Evolutionary conservation across 306 rosid genomes (phyloP), one percentile per base, ranked within the genome.

Genomic region (Cicer pinnatifidum): DNA sequence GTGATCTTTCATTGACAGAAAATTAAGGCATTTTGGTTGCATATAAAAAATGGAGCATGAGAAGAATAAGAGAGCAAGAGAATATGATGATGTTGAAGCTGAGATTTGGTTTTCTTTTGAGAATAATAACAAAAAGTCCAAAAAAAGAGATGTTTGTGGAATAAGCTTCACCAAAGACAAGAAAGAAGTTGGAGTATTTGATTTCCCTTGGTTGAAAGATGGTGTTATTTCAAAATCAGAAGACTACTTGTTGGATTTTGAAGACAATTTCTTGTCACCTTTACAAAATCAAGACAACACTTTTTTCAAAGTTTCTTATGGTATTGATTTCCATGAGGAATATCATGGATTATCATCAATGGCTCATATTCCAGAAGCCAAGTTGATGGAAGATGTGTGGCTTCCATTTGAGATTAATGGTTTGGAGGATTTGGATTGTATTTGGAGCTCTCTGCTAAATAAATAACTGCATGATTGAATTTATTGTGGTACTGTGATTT

Each of bases 171-270:
- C 8, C 16, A 75, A 66, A 37, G 81, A 69, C 39, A 67, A 69
- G 71, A 57, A 77, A 17, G 58, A 75, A 35, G 60, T 79, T 1
- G 94, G 87, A 57, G 94, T 93, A 43, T 93, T 93, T 80, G 96
- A 93, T 84, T 93, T 93, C 64, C 97, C 98, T 1, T 93, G 98
- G 97, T 83, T 88, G 68, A 93, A 91, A 79, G 98, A 93, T 57
- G 88, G 98, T 53, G 86, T 88, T 9, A 81, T 84, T 3, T 85
- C 79, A 17, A 85, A 91, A 70, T 78, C 86, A 17, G 93, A 89
- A 2, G 81, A 86, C 17, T 85, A 73, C 6, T 73, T 68, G 39
- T 67, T 67, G 82, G 87, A 79, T 75, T 80, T 86, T 46, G 94
- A 89, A 57, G 97, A 89, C 60, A 81, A 73, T 37, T 89, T 90